Base-by-base conservation (phyloP, 23 red algal genomes). In the Chondrus crispus region DNA sequence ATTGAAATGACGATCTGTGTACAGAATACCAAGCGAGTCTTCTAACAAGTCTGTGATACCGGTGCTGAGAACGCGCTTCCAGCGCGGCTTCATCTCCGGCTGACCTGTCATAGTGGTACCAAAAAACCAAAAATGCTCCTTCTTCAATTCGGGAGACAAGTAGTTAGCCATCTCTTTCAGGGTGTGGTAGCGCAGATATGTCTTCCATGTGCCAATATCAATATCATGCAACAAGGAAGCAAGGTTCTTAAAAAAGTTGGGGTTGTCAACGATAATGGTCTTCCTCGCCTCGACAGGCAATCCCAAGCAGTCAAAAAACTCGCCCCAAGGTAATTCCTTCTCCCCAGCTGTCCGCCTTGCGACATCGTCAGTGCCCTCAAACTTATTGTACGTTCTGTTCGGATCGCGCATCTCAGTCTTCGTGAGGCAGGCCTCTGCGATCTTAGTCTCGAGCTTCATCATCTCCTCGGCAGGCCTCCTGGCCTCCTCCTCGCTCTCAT, bases 331-430 rank as follows among this genome's bases (percentile, higher is more conserved):
- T 5, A 94, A 53, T 33, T 29, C 37, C 12, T 58, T 60, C n/a
- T 55, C 89, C 24, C 22, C 53, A 28, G 29, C 35, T 2, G 84
- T 94, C 9, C 53, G 47, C 19, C 43, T 38, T 20, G 53, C 74
- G 28, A 94, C 72, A 20, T 86, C 82, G 2, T 73, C 69, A 41
- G 81, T 52, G 30, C 81, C 84, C 8, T 89, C 93, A 69, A 72
- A 76, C 80, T 88, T 88, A 55, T 95, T 95, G 68, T 95, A 95
- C 33, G 93, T 95, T 46, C 75, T 82, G 3, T 74, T 37, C 26
- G 85, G 84, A 77, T 95, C 93, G 32, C 95, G 83, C 33, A 72
- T 85, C 62, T 98, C 96, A 41, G 90, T 94, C 40, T 91, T 82
- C 8, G 96, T 90, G 29, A 73, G 44, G 16, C 84, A 94, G 4